These are phyloP conservation scores for Eucalyptus virginea DNA, from an alignment of 345 rosid species.

Conservation along the genomic window DNA sequence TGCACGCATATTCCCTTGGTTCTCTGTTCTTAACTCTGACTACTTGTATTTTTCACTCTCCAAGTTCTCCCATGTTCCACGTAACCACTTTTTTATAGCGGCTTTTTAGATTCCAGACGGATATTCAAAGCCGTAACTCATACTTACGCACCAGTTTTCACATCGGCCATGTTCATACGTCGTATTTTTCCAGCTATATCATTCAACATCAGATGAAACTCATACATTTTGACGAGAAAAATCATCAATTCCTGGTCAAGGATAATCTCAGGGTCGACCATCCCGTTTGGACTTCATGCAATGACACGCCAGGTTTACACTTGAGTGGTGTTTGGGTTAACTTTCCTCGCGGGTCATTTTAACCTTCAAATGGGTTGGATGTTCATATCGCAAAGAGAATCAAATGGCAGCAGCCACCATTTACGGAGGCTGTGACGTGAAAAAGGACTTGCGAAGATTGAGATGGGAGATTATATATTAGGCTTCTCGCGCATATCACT, in stretches of 20 bases:
- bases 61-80: background rate
- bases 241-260: background rate
- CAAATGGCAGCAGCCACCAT: background rate
- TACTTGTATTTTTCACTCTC: background rate
- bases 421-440: background rate
- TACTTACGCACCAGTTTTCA: background rate
- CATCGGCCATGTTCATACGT: background rate
- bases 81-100: background rate
- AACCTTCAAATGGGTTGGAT: background rate
- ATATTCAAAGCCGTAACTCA: background rate
- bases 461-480: background rate
- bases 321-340: background rate
- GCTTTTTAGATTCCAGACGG: background rate
- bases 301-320: background rate
- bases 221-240: background rate
- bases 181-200: background rate
- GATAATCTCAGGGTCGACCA: background rate
- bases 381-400: background rate
- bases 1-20: background rate
- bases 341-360: background rate
- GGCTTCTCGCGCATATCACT: background rate
- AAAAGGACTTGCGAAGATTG: background rate
- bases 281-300: background rate
- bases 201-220: background rate
- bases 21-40: background rate